Evolutionary conservation across 306 rosid genomes (phyloP).

Genomic region (Gastrolobium bilobum): DNA sequence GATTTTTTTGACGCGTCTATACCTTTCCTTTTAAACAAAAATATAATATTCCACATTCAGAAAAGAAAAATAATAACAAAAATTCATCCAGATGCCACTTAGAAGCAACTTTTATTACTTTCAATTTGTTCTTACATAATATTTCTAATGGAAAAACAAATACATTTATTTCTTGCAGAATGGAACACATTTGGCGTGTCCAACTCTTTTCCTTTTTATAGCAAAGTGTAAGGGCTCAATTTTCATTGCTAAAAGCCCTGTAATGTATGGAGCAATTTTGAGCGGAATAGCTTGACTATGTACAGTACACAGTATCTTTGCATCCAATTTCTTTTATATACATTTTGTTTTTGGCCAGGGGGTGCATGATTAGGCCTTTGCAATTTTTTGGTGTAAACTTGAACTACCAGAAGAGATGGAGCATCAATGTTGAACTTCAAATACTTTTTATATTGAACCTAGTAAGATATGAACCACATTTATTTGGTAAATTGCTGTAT

Average conservation of each 20-base stretch:
- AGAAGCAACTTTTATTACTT: slow-evolving; percentile 37
- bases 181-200: slow-evolving; percentile 38
- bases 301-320: slow-evolving; percentile 59
- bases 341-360: slow-evolving; percentile 45
- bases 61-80: not conserved
- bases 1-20: not conserved
- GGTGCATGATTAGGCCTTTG: slow-evolving; percentile 38
- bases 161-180: slow-evolving; percentile 37
- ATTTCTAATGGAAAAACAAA: slow-evolving; percentile 12
- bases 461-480: slow-evolving; percentile 46
- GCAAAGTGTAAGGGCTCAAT: slow-evolving; percentile 46
- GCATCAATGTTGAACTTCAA: slow-evolving; percentile 34
- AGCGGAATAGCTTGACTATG: slow-evolving; percentile 52
- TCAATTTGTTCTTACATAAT: slow-evolving; percentile 51
- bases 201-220: slow-evolving; percentile 11
- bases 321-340: slow-evolving; percentile 60
- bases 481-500: slow-evolving; percentile 48
- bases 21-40: not conserved
- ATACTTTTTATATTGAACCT: slow-evolving; percentile 39
- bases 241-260: slow-evolving; percentile 49
- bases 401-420: slow-evolving; percentile 29
- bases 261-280: slow-evolving; percentile 49
- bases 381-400: slow-evolving; percentile 45
- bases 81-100: not conserved
- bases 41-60: not conserved